Evolutionary conservation across 345 rosid genomes (phyloP).

Genomic region (Diplotaxis tenuifolia): DNA sequence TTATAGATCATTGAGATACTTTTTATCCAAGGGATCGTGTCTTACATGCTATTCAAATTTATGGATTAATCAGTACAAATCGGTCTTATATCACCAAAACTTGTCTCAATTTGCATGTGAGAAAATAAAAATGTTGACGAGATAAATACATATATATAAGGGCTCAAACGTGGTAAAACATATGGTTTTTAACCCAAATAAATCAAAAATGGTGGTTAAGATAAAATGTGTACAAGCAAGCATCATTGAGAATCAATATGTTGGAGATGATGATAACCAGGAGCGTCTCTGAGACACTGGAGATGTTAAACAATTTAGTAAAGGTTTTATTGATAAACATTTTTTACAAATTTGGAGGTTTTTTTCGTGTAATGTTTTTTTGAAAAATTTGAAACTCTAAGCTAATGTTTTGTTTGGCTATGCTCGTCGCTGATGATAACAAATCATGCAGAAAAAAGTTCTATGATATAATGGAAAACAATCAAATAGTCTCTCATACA

Average conservation of each 20-base stretch:
- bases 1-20: neutral
- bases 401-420: no score
- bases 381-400: no score
- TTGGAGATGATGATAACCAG: neutral
- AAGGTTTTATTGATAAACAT: no score
- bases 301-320: no score
- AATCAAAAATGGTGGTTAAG: neutral
- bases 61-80: no score
- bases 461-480: neutral
- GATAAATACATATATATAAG: no score
- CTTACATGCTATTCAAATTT: neutral
- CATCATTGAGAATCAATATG: neutral
- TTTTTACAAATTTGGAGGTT: no score
- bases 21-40: neutral
- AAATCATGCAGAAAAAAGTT: neutral
- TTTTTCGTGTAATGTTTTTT: no score
- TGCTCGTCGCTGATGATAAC: no score
- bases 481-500: neutral
- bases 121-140: neutral
- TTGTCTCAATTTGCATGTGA: neutral
- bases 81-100: neutral
- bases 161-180: no score
- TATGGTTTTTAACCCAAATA: neutral
- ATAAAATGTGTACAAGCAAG: neutral
- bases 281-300: no score